Conservation (phyloP, 176 grass and related monocot genomes). For the Tillandsia fasciculata region DNA sequence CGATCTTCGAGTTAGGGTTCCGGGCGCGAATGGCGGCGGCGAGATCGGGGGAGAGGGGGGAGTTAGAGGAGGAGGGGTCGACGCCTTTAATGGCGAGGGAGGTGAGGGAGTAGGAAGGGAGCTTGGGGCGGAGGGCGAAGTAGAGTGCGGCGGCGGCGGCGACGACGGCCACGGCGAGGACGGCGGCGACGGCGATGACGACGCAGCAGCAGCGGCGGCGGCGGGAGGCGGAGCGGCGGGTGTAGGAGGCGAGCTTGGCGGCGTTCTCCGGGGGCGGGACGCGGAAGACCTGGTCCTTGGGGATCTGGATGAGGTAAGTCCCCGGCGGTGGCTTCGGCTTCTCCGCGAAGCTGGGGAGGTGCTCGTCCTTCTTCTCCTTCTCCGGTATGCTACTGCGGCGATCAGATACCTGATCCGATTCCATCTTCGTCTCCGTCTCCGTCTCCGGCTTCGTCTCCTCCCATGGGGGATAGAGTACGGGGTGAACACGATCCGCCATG, state of each 20-base stretch:
- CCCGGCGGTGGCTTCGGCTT: constrained; percentile 2
- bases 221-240: neutral
- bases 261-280: constrained; percentile 32
- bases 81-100: constrained; percentile 36
- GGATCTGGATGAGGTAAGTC: constrained; percentile 62
- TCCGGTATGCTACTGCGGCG: too few relatives aligned
- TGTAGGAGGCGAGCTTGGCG: neutral
- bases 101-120: constrained; percentile 6
- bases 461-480: neutral
- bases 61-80: constrained; percentile 10
- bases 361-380: neutral
- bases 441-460: neutral
- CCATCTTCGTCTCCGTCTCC: neutral
- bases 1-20: constrained; percentile 47
- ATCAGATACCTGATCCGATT: too few relatives aligned
- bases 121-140: constrained; percentile 23
- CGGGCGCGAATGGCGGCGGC: constrained; percentile 27
- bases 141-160: constrained; percentile 12
- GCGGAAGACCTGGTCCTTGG: constrained; percentile 75
- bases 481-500: neutral
- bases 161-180: constrained; percentile 25
- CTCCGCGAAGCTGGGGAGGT: neutral
- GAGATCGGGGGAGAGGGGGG: constrained; percentile 28
- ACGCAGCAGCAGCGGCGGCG: constrained; percentile 36
- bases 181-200: neutral